phyloP scores from a whole-genome alignment of 2,329 filamentous ascomycete genomes.

The Fusarium metavorans region DNA sequence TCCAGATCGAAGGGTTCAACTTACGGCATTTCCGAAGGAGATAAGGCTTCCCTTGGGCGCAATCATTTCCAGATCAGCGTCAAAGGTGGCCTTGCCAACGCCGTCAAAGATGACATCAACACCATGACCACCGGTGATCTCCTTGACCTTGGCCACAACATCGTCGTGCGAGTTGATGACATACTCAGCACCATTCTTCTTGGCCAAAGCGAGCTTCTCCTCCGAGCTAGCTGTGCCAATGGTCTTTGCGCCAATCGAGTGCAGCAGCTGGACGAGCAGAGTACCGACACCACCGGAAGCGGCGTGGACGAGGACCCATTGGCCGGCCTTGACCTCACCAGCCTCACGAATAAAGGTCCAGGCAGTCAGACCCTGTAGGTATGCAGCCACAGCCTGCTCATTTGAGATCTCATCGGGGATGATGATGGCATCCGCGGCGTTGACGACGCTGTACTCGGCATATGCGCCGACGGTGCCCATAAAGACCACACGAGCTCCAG shows the following conservation, averaged over 20 bases:
- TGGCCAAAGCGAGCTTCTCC: slow-evolving; percentile 79
- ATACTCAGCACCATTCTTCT: slow-evolving; percentile 76
- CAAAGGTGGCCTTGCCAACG: slow-evolving; percentile 87
- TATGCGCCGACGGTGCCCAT: slow-evolving; percentile 65
- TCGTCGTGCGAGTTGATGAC: slow-evolving; percentile 77
- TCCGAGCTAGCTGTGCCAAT: slow-evolving; percentile 83
- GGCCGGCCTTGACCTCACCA: slow-evolving; percentile 78
- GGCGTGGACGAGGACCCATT: slow-evolving; percentile 87
- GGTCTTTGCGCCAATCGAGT: slow-evolving; percentile 77
- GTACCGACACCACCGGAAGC: slow-evolving; percentile 86
- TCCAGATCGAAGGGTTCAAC: slow-evolving; percentile 39
- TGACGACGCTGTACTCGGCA: slow-evolving; percentile 67
- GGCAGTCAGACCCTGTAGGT: slow-evolving; percentile 88
- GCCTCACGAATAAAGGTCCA: slow-evolving; percentile 83
- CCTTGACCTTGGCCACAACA: slow-evolving; percentile 69
- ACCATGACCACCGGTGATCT: slow-evolving; percentile 79
- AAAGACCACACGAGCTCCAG: slow-evolving; percentile 80
- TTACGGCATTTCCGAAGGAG: slow-evolving; percentile 83
- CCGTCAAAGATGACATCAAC: slow-evolving; percentile 86
- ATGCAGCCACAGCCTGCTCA: slow-evolving; percentile 73
- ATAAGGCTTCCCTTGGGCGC: slow-evolving; percentile 82
- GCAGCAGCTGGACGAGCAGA: slow-evolving; percentile 80
- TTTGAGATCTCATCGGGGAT: slow-evolving; percentile 73
- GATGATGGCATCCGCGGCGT: slow-evolving; percentile 66
- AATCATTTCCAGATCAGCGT: slow-evolving; percentile 78